Conservation (phyloP, 768 basidiomycete genomes). For the Pleurotus eryngii region DNA sequence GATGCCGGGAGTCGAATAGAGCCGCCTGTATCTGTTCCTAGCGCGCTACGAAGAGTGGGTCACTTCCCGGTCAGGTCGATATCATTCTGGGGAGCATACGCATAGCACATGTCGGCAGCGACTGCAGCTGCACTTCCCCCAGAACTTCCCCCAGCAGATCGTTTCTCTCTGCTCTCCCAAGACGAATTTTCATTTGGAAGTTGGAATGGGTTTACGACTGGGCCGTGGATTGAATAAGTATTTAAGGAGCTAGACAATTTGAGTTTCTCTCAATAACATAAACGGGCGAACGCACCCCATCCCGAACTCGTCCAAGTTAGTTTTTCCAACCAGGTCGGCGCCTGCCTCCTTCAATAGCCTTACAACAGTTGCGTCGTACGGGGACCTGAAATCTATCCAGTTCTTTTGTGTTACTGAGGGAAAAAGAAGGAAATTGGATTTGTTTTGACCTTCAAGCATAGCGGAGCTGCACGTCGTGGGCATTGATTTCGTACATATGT, state of each 20-base stretch:
- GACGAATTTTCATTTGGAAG: constrained; percentile 16
- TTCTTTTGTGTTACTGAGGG: too few relatives aligned
- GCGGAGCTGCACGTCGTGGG: constrained; percentile 75
- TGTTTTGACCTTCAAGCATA: constrained; percentile 57
- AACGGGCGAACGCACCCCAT: constrained; percentile 71
- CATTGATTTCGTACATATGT: constrained; percentile 67
- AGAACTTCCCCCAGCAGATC: constrained; percentile 89
- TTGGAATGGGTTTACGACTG: constrained; percentile 74
- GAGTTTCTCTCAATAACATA: background rate
- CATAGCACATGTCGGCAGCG: constrained; percentile 76
- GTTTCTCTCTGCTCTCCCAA: constrained; percentile 30
- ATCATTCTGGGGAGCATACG: constrained; percentile 47
- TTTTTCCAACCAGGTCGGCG: constrained; percentile 78
- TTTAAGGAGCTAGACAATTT: constrained; percentile 66
- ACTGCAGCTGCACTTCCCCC: constrained; percentile 96
- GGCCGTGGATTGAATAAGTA: constrained; percentile 66
- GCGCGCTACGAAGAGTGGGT: constrained; percentile 48
- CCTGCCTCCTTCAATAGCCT: constrained; percentile 55
- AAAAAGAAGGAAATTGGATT: background rate
- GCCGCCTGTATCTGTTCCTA: constrained; percentile 95
- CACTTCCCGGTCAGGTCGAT: too few relatives aligned
- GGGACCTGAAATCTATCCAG: constrained; percentile 62
- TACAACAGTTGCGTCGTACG: constrained; percentile 88
- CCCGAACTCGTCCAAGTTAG: constrained; percentile 97
- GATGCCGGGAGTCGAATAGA: constrained; percentile 91